Conservation (phyloP, 1,284 basidiomycete species). For the Stygiomarasmius scandens region DNA sequence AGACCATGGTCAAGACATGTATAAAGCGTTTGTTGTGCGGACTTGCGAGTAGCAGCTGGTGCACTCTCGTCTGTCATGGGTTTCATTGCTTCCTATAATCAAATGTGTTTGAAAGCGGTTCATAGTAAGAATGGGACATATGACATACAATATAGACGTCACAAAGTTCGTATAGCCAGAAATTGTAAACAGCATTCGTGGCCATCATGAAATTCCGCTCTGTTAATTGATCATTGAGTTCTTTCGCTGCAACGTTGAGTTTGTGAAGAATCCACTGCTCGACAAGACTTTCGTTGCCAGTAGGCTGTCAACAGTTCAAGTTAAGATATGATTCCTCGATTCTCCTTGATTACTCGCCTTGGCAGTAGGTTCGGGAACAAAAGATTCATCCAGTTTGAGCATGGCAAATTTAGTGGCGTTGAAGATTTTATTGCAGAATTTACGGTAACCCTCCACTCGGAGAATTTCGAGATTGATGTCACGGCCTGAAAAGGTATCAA, state of each 20-base stretch:
- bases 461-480: conserved; percentile 97
- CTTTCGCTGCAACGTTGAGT: conserved; percentile 79
- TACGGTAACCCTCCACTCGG: conserved; percentile 98
- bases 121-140: not conserved
- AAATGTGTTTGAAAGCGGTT: conserved; percentile 7
- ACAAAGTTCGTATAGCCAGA: conserved; percentile 98
- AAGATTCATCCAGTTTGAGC: conserved; percentile 86
- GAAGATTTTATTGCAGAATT: conserved; percentile 99
- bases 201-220: conserved; percentile 94
- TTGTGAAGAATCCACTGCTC: conserved; percentile 98
- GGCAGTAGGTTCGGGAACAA: conserved; percentile 71
- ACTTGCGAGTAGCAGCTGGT: conserved; percentile 63
- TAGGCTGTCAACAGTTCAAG: conserved; percentile 55
- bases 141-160: conserved; percentile 92
- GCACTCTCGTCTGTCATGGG: conserved; percentile 88
- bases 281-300: conserved; percentile 88
- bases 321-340: not conserved
- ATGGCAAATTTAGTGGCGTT: conserved; percentile 99
- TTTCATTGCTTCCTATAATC: conserved; percentile 89
- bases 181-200: conserved; percentile 86
- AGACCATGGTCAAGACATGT: conserved; percentile 92
- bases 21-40: conserved; percentile 96
- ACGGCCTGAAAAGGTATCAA: conserved; percentile 55
- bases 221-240: conserved; percentile 77
- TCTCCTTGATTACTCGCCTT: conserved; percentile 50